These are phyloP conservation scores for Camelina sativa DNA, from an alignment of 345 rosid genomes.

Conservation along the genomic window DNA sequence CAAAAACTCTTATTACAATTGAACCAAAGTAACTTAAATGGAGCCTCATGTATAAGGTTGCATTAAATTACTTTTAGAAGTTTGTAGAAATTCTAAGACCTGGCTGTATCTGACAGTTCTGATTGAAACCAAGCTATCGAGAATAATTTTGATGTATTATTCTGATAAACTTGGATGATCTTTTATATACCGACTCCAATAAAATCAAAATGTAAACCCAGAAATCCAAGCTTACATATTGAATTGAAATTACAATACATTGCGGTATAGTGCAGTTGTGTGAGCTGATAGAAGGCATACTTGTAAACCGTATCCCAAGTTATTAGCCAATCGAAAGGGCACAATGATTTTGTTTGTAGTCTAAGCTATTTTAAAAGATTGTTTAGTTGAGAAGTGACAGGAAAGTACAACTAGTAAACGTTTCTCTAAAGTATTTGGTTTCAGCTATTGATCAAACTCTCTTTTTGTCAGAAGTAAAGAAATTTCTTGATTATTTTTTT, in stretches of 20 bases:
- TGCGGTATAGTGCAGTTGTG: not conserved
- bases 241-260: not conserved
- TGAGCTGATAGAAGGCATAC: not conserved
- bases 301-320: constrained; percentile 5
- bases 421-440: constrained; percentile 11
- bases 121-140: not conserved
- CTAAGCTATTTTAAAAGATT: constrained; percentile 5
- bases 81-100: constrained; percentile 2
- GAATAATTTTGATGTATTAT: not conserved
- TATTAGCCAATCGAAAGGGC: not conserved
- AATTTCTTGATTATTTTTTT: constrained; percentile 18
- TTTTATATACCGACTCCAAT: constrained; percentile 6
- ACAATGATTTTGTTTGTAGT: not conserved
- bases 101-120: constrained; percentile 11
- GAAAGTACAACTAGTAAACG: constrained; percentile 12
- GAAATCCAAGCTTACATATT: not conserved
- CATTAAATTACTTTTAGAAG: not conserved
- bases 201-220: not conserved
- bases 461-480: constrained; percentile 10
- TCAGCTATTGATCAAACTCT: constrained; percentile 13
- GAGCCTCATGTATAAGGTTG: constrained; percentile 25
- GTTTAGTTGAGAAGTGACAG: constrained; percentile 11
- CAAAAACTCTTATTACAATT: not conserved
- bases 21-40: constrained; percentile 20
- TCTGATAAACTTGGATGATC: not conserved